Evolutionary conservation across 208 protist species (phyloP), one percentile per base, ranked within the genome.

Genomic region (Wallacemonas sp.): DNA sequence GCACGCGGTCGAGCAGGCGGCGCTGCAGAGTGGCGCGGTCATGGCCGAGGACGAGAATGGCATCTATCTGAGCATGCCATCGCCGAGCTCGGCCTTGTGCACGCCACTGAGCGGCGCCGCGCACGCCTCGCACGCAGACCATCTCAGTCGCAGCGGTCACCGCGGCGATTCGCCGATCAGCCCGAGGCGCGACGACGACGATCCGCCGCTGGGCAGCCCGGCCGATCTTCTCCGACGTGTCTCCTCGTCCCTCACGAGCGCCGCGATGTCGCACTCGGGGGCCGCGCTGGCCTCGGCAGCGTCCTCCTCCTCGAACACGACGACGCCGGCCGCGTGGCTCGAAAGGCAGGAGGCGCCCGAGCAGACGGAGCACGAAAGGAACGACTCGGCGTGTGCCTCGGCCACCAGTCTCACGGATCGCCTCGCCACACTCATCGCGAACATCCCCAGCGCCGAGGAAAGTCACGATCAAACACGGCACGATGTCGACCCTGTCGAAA

Each of bases 1-100:
- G 20, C 61, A 74, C 49, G 57, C 44, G 28, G 61, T 83, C 33
- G 39, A 83, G 55, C 57, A 74, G n/a, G 74, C 74, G 20, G 73
- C 57, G 38, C 66, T 48, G 45, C 22, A 64, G 18, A 59, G 52
- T 29, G 52, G 52, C 5, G 52, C 52, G 16, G 52, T 59, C 12
- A 41, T 59, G 52, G 39, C 52, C 16, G 52, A 59, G 32, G 52
- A 59, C 22, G 52, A 59, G 52, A 33, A 59, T 18, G 52, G 52
- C 52, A 23, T 59, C 12, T 59, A 59, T n/a, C 31, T 59, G 28
- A 57, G 49, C 28, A 7, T 57, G 26, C 49, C 26, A 10, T 5
- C 52, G 39, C 36, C 36, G n/a, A n/a, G n/a, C n/a, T n/a, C n/a
- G n/a, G n/a, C n/a, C n/a, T n/a, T n/a, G n/a, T n/a, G n/a, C n/a